Evolutionary conservation across 129 eudicot genomes (phyloP).

Genomic region (Rutidosis leptorrhynchoides): DNA sequence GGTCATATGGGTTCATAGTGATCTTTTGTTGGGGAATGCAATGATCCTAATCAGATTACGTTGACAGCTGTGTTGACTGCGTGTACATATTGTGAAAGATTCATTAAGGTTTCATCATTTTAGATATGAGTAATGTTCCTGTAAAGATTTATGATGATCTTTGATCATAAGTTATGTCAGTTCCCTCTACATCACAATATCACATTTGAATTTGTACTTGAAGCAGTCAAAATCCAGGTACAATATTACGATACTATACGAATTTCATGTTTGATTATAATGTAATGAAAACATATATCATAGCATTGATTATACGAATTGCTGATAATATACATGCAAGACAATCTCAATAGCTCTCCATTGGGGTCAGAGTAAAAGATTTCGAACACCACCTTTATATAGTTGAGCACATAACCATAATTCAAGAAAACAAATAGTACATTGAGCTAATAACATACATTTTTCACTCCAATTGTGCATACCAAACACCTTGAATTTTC

Average conservation of each 20-base stretch:
- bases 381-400: conserved; percentile 12
- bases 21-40: conserved; percentile 52
- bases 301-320: conserved; percentile 21
- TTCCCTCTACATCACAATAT: background rate
- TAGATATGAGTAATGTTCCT: conserved; percentile 66
- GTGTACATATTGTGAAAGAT: conserved; percentile 75
- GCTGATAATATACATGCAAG: conserved; percentile 30
- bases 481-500: conserved; percentile 90
- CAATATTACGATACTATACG: background rate
- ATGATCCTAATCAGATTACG: conserved; percentile 74
- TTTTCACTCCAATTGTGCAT: conserved; percentile 65
- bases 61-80: conserved; percentile 59
- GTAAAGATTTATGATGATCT: conserved; percentile 78
- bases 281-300: conserved; percentile 24
- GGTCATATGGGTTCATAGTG: conserved; percentile 51
- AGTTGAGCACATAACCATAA: conserved; percentile 6
- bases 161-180: background rate
- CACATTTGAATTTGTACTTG: background rate
- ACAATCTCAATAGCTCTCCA: conserved; percentile 11
- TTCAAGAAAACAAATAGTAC: conserved; percentile 15
- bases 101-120: conserved; percentile 92
- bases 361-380: conserved; percentile 15
- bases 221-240: background rate
- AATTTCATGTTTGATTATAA: background rate
- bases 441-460: background rate